These are phyloP conservation scores for Termitomyces sp. DNA, from an alignment of 768 basidiomycete species.

Conservation along the genomic window DNA sequence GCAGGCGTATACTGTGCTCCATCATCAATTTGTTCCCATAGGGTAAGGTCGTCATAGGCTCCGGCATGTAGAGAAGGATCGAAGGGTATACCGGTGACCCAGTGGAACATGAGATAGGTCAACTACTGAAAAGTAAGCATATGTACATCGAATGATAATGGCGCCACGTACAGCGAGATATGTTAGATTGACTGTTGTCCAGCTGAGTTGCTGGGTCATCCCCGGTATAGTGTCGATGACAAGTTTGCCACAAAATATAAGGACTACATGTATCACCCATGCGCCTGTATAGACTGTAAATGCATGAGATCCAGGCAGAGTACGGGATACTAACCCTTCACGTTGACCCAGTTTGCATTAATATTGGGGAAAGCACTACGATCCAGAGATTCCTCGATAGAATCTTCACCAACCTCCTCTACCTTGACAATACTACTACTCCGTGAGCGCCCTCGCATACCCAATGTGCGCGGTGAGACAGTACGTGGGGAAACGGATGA, in stretches of 20 bases:
- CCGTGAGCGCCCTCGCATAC: slow-evolving; percentile 40
- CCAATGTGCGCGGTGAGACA: slow-evolving; percentile 15
- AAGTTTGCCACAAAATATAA: slow-evolving; percentile 87
- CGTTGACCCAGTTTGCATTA: slow-evolving; percentile 92
- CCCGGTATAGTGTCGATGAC: slow-evolving; percentile 92
- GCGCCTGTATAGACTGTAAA: slow-evolving; percentile 55
- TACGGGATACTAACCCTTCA: slow-evolving; percentile 56
- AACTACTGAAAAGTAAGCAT: slow-evolving; percentile 39
- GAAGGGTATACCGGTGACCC: slow-evolving; percentile 96
- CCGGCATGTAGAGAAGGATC: slow-evolving; percentile 83
- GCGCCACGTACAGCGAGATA: slow-evolving; percentile 75
- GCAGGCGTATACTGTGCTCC: slow-evolving; percentile 98
- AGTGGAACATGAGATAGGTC: slow-evolving; percentile 99
- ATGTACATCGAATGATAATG: background rate
- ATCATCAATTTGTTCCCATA: slow-evolving; percentile 99
- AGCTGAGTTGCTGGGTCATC: slow-evolving; percentile 90
- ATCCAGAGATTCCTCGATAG: slow-evolving; percentile 71
- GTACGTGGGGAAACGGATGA: slow-evolving; percentile 21
- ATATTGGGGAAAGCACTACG: slow-evolving; percentile 77
- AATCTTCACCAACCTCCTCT: slow-evolving; percentile 70
- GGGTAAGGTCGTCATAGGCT: slow-evolving; percentile 93
- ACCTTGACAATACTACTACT: slow-evolving; percentile 80
- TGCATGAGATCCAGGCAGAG: background rate
- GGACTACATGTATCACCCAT: slow-evolving; percentile 95
- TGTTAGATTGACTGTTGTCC: slow-evolving; percentile 88